Percentiles rank a stretch among this genome's conserved stretches.
phyloP scores from a whole-genome alignment of 2,329 filamentous ascomycete species.

The Fusarium nodosum region DNA sequence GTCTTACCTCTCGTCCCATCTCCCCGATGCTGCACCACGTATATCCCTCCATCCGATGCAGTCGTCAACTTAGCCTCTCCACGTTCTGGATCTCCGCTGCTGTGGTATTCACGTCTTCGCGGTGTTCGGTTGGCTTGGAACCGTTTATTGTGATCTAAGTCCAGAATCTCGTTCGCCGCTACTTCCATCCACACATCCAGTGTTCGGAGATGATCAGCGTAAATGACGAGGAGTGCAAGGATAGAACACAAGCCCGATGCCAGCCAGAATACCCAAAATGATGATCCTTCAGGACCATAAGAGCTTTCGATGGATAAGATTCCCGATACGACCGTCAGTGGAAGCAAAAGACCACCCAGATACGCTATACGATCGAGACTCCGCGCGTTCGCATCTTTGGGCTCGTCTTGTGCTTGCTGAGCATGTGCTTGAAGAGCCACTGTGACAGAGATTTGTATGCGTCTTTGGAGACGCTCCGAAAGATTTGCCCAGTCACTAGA shows the following conservation, averaged over 20 bases:
- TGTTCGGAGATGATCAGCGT: constrained; percentile 62
- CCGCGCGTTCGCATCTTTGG: constrained; percentile 54
- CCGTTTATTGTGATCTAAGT: constrained; percentile 41
- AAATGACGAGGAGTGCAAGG: constrained; percentile 60
- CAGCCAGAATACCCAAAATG: constrained; percentile 66
- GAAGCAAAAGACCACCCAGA: constrained; percentile 63
- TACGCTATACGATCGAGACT: constrained; percentile 64
- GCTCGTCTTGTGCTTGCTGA: constrained; percentile 17
- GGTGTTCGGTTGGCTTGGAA: constrained; percentile 40
- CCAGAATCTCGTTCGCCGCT: constrained; percentile 46
- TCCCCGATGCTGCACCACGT: constrained; percentile 51
- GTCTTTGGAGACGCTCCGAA: constrained; percentile 42
- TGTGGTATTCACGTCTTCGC: constrained; percentile 46
- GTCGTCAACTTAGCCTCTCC: constrained; percentile 56
- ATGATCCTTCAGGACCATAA: constrained; percentile 57
- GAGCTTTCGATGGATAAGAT: constrained; percentile 63
- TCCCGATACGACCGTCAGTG: constrained; percentile 62
- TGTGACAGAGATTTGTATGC: constrained; percentile 40
- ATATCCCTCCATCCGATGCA: constrained; percentile 41
- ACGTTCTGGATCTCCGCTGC: constrained; percentile 43
- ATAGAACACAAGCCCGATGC: constrained; percentile 56
- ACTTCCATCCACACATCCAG: constrained; percentile 63
- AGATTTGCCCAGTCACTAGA: constrained; percentile 45
- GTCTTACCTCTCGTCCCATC: constrained; percentile 52
- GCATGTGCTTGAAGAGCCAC: constrained; percentile 19